Evolutionary conservation across 1,139 yeast genomes (phyloP).

Genomic region (Hyphopichia buzzinii): DNA sequence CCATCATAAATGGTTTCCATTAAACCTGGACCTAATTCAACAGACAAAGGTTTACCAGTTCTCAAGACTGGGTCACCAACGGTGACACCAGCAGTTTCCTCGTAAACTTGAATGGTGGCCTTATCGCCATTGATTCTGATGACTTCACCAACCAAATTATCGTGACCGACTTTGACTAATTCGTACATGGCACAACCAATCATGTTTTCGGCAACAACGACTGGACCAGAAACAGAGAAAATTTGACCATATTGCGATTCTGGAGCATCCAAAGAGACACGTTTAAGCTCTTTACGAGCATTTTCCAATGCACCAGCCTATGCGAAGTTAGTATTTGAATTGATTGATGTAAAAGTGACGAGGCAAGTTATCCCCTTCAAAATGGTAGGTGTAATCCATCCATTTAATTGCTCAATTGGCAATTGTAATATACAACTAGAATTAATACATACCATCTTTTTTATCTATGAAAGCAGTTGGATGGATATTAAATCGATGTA

Average conservation of each 20-base stretch:
- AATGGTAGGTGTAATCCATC: too few species aligned
- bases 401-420: too few species aligned
- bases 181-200: slow-evolving; percentile 99
- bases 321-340: slow-evolving; percentile 16
- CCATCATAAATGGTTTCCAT: slow-evolving; percentile 99
- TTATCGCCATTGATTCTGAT: slow-evolving; percentile 94
- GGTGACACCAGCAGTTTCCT: slow-evolving; percentile 98
- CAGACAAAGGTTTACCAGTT: slow-evolving; percentile 97
- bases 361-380: too few species aligned
- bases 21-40: slow-evolving; percentile 97
- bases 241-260: slow-evolving; percentile 85
- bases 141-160: slow-evolving; percentile 94
- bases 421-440: too few species aligned
- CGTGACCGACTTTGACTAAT: slow-evolving; percentile 95
- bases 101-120: slow-evolving; percentile 98
- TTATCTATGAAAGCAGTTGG: background rate
- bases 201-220: slow-evolving; percentile 96
- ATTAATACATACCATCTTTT: background rate
- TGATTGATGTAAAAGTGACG: too few species aligned
- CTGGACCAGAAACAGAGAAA: slow-evolving; percentile 96
- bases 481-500: background rate
- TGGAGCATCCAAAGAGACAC: slow-evolving; percentile 71
- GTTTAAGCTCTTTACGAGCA: slow-evolving; percentile 91
- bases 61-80: slow-evolving; percentile 98
- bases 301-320: slow-evolving; percentile 97